Evolutionary conservation across 2,329 filamentous ascomycete species (phyloP).

Genomic region (Mycogone perniciosa): DNA sequence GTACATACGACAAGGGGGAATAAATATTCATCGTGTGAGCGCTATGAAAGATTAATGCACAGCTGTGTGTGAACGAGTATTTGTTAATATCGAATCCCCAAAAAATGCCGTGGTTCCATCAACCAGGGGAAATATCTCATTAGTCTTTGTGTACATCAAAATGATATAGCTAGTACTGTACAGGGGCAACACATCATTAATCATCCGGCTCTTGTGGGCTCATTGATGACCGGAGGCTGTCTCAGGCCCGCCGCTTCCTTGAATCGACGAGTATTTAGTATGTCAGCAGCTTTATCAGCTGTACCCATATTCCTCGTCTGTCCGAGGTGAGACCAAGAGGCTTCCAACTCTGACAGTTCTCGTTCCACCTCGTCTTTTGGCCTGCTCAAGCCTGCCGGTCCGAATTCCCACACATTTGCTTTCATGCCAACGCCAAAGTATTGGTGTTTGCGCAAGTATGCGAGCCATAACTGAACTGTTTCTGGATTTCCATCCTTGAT

Average conservation of each 20-base stretch:
- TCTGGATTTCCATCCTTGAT: slow-evolving; percentile 89
- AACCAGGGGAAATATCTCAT: too few species aligned
- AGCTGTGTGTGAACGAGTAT: too few species aligned
- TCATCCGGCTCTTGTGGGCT: too few species aligned
- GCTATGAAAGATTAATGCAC: too few species aligned
- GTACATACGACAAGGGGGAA: too few species aligned
- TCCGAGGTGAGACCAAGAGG: slow-evolving; percentile 51
- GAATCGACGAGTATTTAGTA: slow-evolving; percentile 48
- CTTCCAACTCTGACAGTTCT: slow-evolving; percentile 31
- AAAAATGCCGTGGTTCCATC: too few species aligned
- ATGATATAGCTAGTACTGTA: too few species aligned
- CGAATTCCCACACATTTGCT: slow-evolving; percentile 91
- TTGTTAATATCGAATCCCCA: too few species aligned
- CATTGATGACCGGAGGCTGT: slow-evolving; percentile 13
- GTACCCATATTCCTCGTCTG: slow-evolving; percentile 45
- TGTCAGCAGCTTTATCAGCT: slow-evolving; percentile 50
- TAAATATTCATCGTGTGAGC: too few species aligned
- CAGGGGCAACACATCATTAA: too few species aligned
- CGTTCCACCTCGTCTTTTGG: slow-evolving; percentile 15
- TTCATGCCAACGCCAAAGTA: slow-evolving; percentile 99
- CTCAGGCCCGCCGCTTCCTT: slow-evolving; percentile 29
- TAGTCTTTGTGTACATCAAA: too few species aligned
- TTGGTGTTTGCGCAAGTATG: slow-evolving; percentile 84
- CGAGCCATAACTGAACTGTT: slow-evolving; percentile 84
- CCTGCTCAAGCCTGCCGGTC: slow-evolving; percentile 46